A percentile compares a stretch with the other conserved stretches of the same genome.
These are phyloP conservation scores for Ceratocystis colombiana DNA, from an alignment of 2,329 filamentous ascomycete species.

Conservation along the genomic window DNA sequence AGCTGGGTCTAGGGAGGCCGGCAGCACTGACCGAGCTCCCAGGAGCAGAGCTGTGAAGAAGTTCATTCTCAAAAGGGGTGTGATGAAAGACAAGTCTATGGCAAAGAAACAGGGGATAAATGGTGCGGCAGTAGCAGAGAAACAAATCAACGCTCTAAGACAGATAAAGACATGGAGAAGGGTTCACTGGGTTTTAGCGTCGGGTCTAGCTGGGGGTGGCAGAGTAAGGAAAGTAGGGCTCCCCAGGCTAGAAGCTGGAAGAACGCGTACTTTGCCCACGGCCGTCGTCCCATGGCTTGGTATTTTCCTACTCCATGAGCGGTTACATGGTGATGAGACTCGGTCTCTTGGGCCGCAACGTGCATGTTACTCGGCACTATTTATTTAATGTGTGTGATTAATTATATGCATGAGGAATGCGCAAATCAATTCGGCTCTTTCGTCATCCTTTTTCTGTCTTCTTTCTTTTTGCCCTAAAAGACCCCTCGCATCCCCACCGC, in stretches of 20 bases:
- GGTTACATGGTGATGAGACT: background rate
- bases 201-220: background rate
- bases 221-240: no score
- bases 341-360: no score
- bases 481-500: background rate
- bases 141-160: background rate
- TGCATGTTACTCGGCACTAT: no score
- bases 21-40: no score
- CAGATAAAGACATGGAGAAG: slow-evolving; percentile 4
- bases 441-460: background rate
- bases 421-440: no score
- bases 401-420: no score
- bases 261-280: background rate
- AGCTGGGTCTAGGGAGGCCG: no score
- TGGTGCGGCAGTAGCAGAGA: slow-evolving; percentile 5
- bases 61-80: background rate
- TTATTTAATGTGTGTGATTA: no score
- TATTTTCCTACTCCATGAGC: background rate
- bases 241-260: background rate
- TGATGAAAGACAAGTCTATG: background rate
- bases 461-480: background rate
- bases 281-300: background rate
- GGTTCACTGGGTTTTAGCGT: slow-evolving; percentile 5
- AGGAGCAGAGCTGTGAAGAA: background rate
- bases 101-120: slow-evolving; percentile 3